These are phyloP conservation scores for Suillus alpinus DNA, from an alignment of 768 basidiomycete genomes.

Conservation along the genomic window DNA sequence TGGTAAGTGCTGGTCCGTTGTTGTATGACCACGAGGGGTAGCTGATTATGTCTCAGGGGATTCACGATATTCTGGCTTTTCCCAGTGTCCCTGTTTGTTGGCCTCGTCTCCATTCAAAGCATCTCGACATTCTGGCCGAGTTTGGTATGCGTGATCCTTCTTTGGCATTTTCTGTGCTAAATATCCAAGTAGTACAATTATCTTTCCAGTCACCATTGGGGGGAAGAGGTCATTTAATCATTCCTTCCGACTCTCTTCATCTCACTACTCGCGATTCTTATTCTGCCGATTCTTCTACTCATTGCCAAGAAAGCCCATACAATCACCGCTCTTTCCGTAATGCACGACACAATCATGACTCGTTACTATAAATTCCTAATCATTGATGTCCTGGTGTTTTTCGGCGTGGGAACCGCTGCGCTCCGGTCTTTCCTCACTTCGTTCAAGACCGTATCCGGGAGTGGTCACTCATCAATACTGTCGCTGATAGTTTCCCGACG, in stretches of 20 bases:
- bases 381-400: constrained; percentile 77
- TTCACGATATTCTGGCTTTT: constrained; percentile 77
- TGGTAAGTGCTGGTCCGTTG: constrained; percentile 43
- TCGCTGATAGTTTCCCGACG: constrained; percentile 70
- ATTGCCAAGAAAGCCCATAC: constrained; percentile 88
- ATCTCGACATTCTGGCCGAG: constrained; percentile 66
- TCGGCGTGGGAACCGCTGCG: constrained; percentile 75
- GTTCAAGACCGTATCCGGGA: constrained; percentile 45
- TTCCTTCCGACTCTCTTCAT: constrained; percentile 81
- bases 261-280: constrained; percentile 71
- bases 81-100: constrained; percentile 70
- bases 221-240: constrained; percentile 69
- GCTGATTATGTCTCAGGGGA: constrained; percentile 38
- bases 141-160: constrained; percentile 44
- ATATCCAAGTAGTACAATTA: constrained; percentile 51
- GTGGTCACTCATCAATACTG: constrained; percentile 49
- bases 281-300: constrained; percentile 78
- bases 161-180: not conserved
- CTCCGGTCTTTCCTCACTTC: constrained; percentile 68
- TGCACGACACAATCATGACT: constrained; percentile 81
- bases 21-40: not conserved
- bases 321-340: constrained; percentile 73
- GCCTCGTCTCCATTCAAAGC: constrained; percentile 72
- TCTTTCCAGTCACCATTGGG: constrained; percentile 64
- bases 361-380: constrained; percentile 87